Conservation (phyloP, 2,329 filamentous ascomycete species). For the Dendryphion nanum region DNA sequence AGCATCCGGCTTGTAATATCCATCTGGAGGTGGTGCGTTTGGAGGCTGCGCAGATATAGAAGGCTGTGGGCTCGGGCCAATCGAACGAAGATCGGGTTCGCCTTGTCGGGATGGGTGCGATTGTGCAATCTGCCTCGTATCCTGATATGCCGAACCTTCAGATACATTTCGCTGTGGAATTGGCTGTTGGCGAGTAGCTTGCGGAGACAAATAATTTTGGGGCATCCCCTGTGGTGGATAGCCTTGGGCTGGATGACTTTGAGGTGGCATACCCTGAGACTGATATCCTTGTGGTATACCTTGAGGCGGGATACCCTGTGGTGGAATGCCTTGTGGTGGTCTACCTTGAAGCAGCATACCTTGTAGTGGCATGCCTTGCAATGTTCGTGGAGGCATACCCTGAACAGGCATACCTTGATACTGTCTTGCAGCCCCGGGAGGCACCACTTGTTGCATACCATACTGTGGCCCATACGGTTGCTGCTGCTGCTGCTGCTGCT, state of each 20-base stretch:
- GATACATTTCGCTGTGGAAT: not conserved
- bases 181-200: conserved; percentile 4
- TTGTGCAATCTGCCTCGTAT: conserved; percentile 5
- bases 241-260: conserved; percentile 9
- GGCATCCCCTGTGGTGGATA: conserved; percentile 9
- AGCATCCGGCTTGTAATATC: conserved; percentile 25
- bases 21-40: conserved; percentile 14
- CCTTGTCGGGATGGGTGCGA: not conserved
- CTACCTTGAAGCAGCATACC: conserved; percentile 11
- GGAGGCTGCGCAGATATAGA: conserved; percentile 4
- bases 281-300: conserved; percentile 4
- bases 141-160: conserved; percentile 1
- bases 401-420: conserved; percentile 14
- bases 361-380: conserved; percentile 8
- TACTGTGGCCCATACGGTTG: conserved; percentile 18
- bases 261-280: conserved; percentile 9
- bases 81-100: no score
- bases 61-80: not conserved
- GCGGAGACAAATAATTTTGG: conserved; percentile 4
- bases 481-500: conserved; percentile 2
- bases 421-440: conserved; percentile 10
- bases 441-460: conserved; percentile 9
- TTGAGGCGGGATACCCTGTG: conserved; percentile 12
- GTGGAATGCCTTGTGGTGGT: conserved; percentile 8
- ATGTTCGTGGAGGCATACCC: conserved; percentile 7